Percentiles rank a stretch among this genome's conserved stretches.
phyloP scores from a whole-genome alignment of 1,284 basidiomycete species.

The Rhodotorula sp. region DNA sequence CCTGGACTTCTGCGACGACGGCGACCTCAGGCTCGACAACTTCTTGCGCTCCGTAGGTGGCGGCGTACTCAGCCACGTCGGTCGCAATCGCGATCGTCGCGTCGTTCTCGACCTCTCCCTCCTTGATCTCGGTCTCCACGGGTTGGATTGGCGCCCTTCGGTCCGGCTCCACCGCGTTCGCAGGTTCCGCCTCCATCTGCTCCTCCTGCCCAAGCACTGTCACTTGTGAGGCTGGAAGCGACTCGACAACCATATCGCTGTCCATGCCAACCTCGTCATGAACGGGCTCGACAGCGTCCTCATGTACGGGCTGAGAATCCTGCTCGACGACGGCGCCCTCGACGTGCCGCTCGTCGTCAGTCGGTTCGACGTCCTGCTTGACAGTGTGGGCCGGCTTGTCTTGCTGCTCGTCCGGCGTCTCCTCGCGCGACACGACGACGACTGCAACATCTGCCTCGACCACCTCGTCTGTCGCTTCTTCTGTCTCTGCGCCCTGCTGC shows the following conservation, averaged over 20 bases:
- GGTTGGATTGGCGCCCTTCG: too few relatives aligned
- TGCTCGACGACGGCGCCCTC: background rate
- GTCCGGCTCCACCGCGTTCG: too few relatives aligned
- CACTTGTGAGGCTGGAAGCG: background rate
- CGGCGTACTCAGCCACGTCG: background rate
- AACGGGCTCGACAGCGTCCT: background rate
- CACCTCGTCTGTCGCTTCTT: background rate
- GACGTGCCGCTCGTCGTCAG: too few relatives aligned
- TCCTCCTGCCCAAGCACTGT: background rate
- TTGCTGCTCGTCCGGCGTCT: background rate
- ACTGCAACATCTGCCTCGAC: background rate
- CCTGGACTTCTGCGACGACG: background rate
- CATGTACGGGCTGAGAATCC: background rate
- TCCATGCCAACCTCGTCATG: conserved; percentile 7
- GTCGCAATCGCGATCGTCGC: too few relatives aligned
- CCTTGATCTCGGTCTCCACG: background rate
- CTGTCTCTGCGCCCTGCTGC: background rate
- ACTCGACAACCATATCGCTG: conserved; percentile 10
- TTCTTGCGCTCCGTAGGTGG: too few relatives aligned
- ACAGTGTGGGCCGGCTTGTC: background rate
- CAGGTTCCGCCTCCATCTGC: too few relatives aligned
- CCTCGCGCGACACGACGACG: background rate
- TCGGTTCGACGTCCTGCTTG: too few relatives aligned
- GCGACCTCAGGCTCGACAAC: background rate
- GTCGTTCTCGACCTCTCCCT: too few relatives aligned